phyloP scores from a whole-genome alignment of 2,329 filamentous ascomycete species.

The Ophiocordyceps sinensis region DNA sequence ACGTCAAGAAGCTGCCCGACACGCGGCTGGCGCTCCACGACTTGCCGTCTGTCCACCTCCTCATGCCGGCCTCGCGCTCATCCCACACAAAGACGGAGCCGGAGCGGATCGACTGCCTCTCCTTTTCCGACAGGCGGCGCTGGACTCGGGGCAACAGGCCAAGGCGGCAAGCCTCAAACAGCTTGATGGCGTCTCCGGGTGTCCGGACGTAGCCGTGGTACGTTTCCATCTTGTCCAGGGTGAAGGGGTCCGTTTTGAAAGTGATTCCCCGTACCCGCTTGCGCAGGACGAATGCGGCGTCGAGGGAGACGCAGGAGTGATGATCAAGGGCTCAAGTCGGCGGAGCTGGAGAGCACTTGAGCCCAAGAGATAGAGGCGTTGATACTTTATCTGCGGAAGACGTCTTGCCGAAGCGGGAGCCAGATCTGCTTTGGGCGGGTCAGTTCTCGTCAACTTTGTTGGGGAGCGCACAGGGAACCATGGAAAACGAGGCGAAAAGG shows the following conservation, averaged over 20 bases:
- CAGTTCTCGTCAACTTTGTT: too few species aligned
- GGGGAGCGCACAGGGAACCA: too few species aligned
- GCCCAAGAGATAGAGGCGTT: not conserved
- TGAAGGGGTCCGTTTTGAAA: conserved; percentile 8
- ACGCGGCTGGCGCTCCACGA: conserved; percentile 98
- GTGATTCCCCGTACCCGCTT: conserved; percentile 6
- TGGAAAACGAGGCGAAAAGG: too few species aligned
- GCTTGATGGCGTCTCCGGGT: conserved; percentile 90
- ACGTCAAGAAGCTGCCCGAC: conserved; percentile 93
- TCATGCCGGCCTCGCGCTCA: conserved; percentile 94
- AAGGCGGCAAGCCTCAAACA: conserved; percentile 93
- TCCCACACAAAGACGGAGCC: conserved; percentile 99
- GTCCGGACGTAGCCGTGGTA: conserved; percentile 91
- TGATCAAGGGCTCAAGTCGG: not conserved
- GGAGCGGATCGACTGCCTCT: conserved; percentile 87
- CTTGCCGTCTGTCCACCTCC: conserved; percentile 96
- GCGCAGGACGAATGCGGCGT: conserved; percentile 1
- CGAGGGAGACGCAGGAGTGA: not conserved
- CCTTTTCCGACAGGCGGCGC: conserved; percentile 86
- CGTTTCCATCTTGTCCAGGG: conserved; percentile 63
- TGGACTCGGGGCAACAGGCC: conserved; percentile 86
- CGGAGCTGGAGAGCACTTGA: not conserved
- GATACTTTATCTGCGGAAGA: not conserved
- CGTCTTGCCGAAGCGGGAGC: too few species aligned
- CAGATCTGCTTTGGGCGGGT: too few species aligned